These are phyloP conservation scores for Chloris gayana DNA, from an alignment of 176 grass and related monocot genomes.

Conservation along the genomic window DNA sequence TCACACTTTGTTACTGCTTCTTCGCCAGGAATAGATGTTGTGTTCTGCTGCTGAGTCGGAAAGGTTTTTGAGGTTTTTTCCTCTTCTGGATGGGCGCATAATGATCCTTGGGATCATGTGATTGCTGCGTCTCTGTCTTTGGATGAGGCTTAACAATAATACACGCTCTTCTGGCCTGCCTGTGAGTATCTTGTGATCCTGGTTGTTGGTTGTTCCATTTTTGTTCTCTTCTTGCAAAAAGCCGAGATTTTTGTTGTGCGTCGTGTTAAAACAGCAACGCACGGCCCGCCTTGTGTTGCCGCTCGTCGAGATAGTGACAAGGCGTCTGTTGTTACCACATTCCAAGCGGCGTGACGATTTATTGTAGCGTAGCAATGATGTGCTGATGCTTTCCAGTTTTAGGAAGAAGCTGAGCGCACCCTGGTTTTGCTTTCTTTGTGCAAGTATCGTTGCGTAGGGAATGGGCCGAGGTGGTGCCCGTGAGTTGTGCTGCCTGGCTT, in stretches of 20 bases:
- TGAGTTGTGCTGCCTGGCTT: not conserved
- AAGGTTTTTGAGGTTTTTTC: conserved; percentile 14
- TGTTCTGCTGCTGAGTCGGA: not conserved
- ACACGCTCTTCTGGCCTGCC: not conserved
- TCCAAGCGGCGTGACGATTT: not conserved
- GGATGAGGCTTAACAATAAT: not conserved
- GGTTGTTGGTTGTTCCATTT: conserved; percentile 53
- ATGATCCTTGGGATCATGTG: conserved; percentile 1
- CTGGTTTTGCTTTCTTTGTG: not conserved
- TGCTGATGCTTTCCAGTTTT: conserved; percentile 11
- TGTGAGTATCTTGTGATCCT: conserved; percentile 42
- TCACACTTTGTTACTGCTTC: not conserved
- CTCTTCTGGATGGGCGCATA: conserved; percentile 20
- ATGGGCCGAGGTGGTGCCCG: not conserved
- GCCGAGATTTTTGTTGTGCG: not conserved
- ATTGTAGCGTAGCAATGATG: not conserved
- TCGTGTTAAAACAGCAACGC: no score
- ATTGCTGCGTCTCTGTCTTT: not conserved
- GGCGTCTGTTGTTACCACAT: not conserved
- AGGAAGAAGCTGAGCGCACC: not conserved
- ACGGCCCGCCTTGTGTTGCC: not conserved
- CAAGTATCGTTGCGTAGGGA: not conserved
- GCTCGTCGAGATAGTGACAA: conserved; percentile 30
- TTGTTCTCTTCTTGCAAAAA: not conserved
- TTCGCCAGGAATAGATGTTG: not conserved